Conservation (phyloP, 129 eudicot species). For the Pulicaria dysenterica region DNA sequence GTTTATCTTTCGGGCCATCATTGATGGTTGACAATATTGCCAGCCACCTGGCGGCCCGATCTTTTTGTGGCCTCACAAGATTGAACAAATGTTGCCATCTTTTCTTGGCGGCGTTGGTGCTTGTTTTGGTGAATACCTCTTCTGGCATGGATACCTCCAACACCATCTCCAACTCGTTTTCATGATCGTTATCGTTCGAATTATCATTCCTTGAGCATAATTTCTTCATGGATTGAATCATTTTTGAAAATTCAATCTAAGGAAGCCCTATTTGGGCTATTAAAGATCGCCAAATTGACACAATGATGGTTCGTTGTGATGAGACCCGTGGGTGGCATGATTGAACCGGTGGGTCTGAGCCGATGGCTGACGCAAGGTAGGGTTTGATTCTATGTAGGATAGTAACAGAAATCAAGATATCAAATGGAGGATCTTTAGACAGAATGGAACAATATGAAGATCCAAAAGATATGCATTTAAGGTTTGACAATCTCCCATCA, state of each 20-base stretch:
- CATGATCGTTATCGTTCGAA: constrained; percentile 38
- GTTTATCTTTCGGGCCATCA: constrained; percentile 39
- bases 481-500: constrained; percentile 8
- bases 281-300: background rate
- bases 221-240: constrained; percentile 56
- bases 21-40: constrained; percentile 20
- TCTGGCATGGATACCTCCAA: constrained; percentile 85
- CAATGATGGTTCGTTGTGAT: background rate
- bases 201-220: constrained; percentile 40
- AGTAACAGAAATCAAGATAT: background rate
- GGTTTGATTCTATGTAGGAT: too few species aligned
- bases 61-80: constrained; percentile 45
- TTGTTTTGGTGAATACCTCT: constrained; percentile 60
- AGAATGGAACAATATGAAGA: too few species aligned
- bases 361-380: background rate
- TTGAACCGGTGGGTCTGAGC: constrained; percentile 11
- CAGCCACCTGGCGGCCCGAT: constrained; percentile 33
- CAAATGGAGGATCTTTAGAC: background rate
- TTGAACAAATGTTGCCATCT: constrained; percentile 71
- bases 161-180: constrained; percentile 76
- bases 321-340: background rate
- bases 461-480: too few species aligned
- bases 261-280: background rate
- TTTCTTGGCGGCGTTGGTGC: constrained; percentile 49
- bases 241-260: background rate